Conservation (phyloP, 2,329 filamentous ascomycete genomes). For the Pezicula rhizophila region DNA sequence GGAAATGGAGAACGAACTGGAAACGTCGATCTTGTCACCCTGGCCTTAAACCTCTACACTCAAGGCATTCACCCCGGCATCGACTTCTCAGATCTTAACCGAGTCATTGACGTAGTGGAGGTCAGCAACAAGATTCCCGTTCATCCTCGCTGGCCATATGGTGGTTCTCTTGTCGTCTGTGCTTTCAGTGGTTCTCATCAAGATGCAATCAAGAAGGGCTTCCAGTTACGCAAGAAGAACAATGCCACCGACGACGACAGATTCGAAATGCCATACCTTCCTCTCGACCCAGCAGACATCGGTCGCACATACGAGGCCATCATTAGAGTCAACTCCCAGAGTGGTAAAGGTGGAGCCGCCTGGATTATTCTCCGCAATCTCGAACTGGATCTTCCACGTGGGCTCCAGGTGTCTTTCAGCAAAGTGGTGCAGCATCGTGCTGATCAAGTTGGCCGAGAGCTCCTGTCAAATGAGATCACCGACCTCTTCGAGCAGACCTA, state of each 20-base stretch:
- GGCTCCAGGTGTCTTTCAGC: constrained; percentile 86
- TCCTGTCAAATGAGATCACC: constrained; percentile 77
- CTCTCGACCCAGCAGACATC: constrained; percentile 87
- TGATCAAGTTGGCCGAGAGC: constrained; percentile 75
- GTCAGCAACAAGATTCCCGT: constrained; percentile 92
- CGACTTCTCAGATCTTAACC: constrained; percentile 85
- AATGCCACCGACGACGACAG: constrained; percentile 54
- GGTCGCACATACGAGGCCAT: constrained; percentile 96
- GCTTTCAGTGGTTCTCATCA: constrained; percentile 91
- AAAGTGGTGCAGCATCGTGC: constrained; percentile 78
- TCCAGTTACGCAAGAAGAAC: constrained; percentile 61
- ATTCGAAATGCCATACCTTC: constrained; percentile 89
- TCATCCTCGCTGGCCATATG: constrained; percentile 84
- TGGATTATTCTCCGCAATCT: constrained; percentile 90
- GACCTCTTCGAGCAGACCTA: constrained; percentile 85
- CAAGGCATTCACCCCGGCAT: constrained; percentile 81
- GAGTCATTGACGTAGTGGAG: constrained; percentile 84
- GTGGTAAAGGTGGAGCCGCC: constrained; percentile 87
- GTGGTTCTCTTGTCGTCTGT: constrained; percentile 83
- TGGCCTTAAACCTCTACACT: constrained; percentile 90
- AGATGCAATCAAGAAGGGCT: constrained; percentile 93
- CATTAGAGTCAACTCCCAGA: constrained; percentile 95
- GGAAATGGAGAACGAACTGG: constrained; percentile 94
- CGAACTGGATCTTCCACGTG: constrained; percentile 85
- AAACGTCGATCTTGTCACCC: constrained; percentile 89